These are phyloP conservation scores for Piper betle DNA, from an alignment of 164 flowering plant genomes.

Conservation along the genomic window DNA sequence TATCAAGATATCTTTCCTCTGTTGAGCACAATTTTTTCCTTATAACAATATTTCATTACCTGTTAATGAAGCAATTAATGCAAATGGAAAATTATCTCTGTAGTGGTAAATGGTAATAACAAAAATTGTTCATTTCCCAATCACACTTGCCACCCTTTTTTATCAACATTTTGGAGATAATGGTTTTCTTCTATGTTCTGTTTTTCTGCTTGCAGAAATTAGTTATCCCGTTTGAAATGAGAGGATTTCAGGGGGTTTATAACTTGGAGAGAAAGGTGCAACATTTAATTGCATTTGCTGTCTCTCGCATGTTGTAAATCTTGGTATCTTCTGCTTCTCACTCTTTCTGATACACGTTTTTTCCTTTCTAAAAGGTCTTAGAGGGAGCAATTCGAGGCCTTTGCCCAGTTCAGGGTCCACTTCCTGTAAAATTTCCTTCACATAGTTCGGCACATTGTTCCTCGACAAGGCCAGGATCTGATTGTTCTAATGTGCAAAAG, in stretches of 20 bases:
- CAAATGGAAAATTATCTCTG: no score
- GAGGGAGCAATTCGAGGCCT: constrained; percentile 78
- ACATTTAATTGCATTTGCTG: no score
- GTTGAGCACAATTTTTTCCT: no score
- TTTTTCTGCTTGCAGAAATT: constrained; percentile 38
- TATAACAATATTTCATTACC: no score
- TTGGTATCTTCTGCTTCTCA: background rate
- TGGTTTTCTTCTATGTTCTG: background rate
- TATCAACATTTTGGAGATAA: no score
- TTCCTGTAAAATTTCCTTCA: constrained; percentile 59
- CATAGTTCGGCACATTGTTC: constrained; percentile 52
- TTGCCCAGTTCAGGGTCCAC: constrained; percentile 39
- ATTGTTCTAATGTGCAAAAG: constrained; percentile 22
- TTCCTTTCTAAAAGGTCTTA: constrained; percentile 28
- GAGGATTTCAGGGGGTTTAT: constrained; percentile 77
- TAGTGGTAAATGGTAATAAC: no score
- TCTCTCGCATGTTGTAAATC: background rate
- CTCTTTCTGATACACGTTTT: background rate
- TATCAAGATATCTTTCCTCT: no score
- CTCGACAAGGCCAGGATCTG: constrained; percentile 74
- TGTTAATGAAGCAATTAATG: no score
- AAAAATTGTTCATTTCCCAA: no score
- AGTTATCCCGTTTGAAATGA: constrained; percentile 82
- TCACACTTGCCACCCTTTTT: background rate
- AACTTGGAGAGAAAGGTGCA: constrained; percentile 73